Base-by-base conservation (phyloP, 2,329 filamentous ascomycete genomes). In the Epichloe aotearoae region DNA sequence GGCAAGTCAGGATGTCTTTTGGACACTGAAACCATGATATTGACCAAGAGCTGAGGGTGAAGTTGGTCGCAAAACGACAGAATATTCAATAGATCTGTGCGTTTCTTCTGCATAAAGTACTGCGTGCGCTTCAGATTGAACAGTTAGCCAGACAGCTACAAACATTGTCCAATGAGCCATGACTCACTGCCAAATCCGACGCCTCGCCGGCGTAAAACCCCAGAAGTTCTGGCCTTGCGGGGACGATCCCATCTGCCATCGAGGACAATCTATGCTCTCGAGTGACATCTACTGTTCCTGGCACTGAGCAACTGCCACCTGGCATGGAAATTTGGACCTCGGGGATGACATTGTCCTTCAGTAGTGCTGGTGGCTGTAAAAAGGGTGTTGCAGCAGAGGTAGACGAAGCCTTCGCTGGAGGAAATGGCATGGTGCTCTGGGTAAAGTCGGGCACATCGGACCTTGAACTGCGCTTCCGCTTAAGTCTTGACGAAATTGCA, bases 1-100 rank as follows among this genome's bases (percentile, higher is more conserved):
- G 69, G 69, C 3, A 73, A 60, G n/a, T 67, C 62, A 0, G 69
- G 66, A 40, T 73, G 68, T 45, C 62, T 67, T 67, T 64, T 69
- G 7, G 70, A 67, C n/a, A 71, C 63, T 3, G 68, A 70, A 8
- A 69, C 66, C 26, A 72, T 61, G 4, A 73, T 53, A 46, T 73
- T 67, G 14, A 65, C 62, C 2, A 73, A 61, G 11, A 73, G 66
- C 36, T 69, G 66, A 2, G 69, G 67, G 23, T 66, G 61, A 14
- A 72, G 57, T 51, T 68, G 67, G 46, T 72, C 68, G 52, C 67
- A 69, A 38, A 72, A 64, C 3, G 65, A 65, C 2, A 73, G 54
- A 10, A 73, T 56, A 34, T 69, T 68, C 23, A 73, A 58, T 1
- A 70, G 58, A 48, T 73, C 69, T 4, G 60, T 66, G 46, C 60